Evolutionary conservation across 345 rosid genomes (phyloP).

Genomic region (Theobroma cacao): DNA sequence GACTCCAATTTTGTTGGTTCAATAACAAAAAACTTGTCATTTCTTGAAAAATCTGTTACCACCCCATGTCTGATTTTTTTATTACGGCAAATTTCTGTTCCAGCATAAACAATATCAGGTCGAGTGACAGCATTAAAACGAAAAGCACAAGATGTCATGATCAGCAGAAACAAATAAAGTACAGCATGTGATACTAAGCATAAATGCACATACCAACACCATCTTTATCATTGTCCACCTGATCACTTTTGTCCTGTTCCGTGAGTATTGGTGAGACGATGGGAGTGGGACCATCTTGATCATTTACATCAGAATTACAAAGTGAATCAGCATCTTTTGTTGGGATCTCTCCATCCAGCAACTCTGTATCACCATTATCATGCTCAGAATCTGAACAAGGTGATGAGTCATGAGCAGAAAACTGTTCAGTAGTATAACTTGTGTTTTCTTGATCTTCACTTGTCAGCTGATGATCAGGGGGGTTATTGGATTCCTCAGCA

Average conservation of each 20-base stretch:
- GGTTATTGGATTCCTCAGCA: constrained; percentile 20
- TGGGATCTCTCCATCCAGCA: constrained; percentile 26
- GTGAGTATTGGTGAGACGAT: constrained; percentile 15
- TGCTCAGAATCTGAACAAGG: constrained; percentile 48
- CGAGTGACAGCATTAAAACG: not conserved
- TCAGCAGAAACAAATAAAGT: not conserved
- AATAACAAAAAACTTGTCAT: constrained; percentile 29
- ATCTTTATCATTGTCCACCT: constrained; percentile 37
- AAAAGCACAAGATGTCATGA: constrained; percentile 15
- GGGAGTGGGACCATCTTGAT: constrained; percentile 38
- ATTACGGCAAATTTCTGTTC: constrained; percentile 10
- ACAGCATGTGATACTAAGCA: not conserved
- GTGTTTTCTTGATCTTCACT: constrained; percentile 31
- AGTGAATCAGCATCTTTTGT: constrained; percentile 22
- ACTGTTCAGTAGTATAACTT: constrained; percentile 32
- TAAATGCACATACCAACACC: constrained; percentile 30
- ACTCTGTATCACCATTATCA: constrained; percentile 18
- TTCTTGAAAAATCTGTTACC: constrained; percentile 21
- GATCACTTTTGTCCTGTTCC: constrained; percentile 30
- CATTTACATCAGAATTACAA: constrained; percentile 19
- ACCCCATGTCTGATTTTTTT: constrained; percentile 11
- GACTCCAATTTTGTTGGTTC: constrained; percentile 34
- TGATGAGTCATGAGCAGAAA: constrained; percentile 44
- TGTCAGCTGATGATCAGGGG: constrained; percentile 13
- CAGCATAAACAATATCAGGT: constrained; percentile 20